Evolutionary conservation across 2,329 filamentous ascomycete genomes (phyloP), one percentile per base, ranked within the genome.

Genomic region (Aspergillus hortae): DNA sequence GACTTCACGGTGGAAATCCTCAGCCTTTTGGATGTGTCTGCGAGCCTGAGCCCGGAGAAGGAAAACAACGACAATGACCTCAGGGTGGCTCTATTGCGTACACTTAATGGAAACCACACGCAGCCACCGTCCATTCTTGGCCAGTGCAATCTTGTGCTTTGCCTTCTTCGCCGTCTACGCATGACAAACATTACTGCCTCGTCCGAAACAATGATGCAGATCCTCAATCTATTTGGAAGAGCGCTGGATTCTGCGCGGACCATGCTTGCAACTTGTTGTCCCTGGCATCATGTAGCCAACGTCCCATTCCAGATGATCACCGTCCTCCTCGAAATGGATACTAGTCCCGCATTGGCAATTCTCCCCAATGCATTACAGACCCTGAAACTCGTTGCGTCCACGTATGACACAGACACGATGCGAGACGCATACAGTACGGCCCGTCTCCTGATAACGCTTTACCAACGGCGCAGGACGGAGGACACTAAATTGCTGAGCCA

Each of bases 281-380:
- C 80, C 0, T 84, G 81, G 81, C 81, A 83, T 57, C 80, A 84
- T 47, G 74, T 81, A 38, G 78, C 78, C 21, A 82, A 84, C 44
- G 77, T 83, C 0, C 81, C 81, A 0, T 84, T 84, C 48, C 80
- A 83, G 36, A 77, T 80, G 2, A 74, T 81, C 15, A 82, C 80
- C 51, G 67, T 81, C 0, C 66, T 83, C 6, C 71, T 84, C 1
- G 78, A 77, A 0, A 77, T 83, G 54, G 80, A 84, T 51, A 80
- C 72, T 0, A 67, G 70, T 0, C 68, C 77, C 2, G 77, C 77
- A 0, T 68, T 81, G 0, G 67, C 71, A 0, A 70, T 77, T 49
- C 71, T 83, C 5, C 68, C 69, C 0, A 75, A 79, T 15, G 80
- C 79, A 0, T 77, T 84, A 74, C 66, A 70, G 50, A 75, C 72